A percentile compares a stretch with the other conserved stretches of the same genome.
Conservation (phyloP, 2,329 filamentous ascomycete species). For the Neocatenulostroma microsporum region DNA sequence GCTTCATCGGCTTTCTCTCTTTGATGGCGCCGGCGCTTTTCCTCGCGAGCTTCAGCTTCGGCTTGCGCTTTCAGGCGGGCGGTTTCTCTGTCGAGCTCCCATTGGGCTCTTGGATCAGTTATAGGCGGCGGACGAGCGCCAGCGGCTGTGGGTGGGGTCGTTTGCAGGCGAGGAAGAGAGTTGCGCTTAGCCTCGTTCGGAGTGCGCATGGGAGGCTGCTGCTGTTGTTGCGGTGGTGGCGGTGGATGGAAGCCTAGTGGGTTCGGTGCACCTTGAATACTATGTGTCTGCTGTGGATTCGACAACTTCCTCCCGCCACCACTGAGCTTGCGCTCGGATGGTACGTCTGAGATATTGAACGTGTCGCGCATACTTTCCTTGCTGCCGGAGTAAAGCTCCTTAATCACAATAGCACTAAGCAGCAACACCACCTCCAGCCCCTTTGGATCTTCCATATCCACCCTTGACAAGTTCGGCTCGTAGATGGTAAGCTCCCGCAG, state of each 20-base stretch:
- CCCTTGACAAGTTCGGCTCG: slow-evolving; percentile 80
- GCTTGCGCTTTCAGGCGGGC: slow-evolving; percentile 38
- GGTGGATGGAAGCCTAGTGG: slow-evolving; percentile 15
- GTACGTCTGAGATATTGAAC: slow-evolving; percentile 62
- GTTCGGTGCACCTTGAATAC: slow-evolving; percentile 14
- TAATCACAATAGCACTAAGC: slow-evolving; percentile 52
- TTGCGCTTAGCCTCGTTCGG: slow-evolving; percentile 12
- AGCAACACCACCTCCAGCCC: slow-evolving; percentile 77
- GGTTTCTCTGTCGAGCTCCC: slow-evolving; percentile 46
- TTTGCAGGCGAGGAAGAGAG: slow-evolving; percentile 23
- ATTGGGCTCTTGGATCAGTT: slow-evolving; percentile 46
- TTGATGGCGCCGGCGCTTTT: slow-evolving; percentile 45
- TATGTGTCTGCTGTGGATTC: slow-evolving; percentile 17
- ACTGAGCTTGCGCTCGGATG: slow-evolving; percentile 24
- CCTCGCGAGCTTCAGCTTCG: slow-evolving; percentile 41
- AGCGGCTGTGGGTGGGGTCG: slow-evolving; percentile 15
- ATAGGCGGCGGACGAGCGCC: slow-evolving; percentile 27
- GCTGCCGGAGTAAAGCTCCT: slow-evolving; percentile 50
- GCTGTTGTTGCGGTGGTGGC: no score
- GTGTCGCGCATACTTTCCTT: slow-evolving; percentile 56
- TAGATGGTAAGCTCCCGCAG: slow-evolving; percentile 78
- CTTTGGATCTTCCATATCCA: slow-evolving; percentile 91
- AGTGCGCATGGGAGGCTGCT: background rate
- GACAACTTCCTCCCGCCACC: slow-evolving; percentile 19
- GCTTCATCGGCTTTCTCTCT: slow-evolving; percentile 53